A percentile compares a stretch with the other conserved stretches of the same genome.
Evolutionary conservation across 164 flowering plant species (phyloP).

Genomic region (Amborella trichopoda): DNA sequence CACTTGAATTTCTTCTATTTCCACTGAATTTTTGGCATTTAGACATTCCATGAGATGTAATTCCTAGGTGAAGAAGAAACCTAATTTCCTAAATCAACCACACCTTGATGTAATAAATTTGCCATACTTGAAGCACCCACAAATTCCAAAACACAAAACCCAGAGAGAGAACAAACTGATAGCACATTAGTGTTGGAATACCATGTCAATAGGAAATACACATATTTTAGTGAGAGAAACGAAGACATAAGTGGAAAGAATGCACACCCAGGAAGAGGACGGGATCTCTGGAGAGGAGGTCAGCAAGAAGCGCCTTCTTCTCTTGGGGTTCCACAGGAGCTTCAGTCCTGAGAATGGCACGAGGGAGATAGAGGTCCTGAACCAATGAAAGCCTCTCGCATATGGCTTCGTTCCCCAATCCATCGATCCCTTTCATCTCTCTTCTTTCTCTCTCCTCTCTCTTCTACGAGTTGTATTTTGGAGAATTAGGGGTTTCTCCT

Average conservation of each 20-base stretch:
- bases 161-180: no score
- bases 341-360: constrained; percentile 26
- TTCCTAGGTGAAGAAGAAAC: no score
- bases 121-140: no score
- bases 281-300: constrained; percentile 69
- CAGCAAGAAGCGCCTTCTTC: constrained; percentile 56
- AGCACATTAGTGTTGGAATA: no score
- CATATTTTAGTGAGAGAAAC: neutral
- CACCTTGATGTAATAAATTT: no score
- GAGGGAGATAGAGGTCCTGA: constrained; percentile 78
- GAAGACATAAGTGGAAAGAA: constrained; percentile 1
- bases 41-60: no score
- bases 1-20: no score
- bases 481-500: neutral
- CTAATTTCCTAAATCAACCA: no score
- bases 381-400: constrained; percentile 50
- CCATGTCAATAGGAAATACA: no score
- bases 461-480: neutral
- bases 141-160: no score
- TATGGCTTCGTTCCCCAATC: constrained; percentile 36
- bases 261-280: constrained; percentile 73
- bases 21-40: no score
- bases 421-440: neutral
- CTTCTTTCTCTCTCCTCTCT: constrained; percentile 6
- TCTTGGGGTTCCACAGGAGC: constrained; percentile 32